phyloP scores from a whole-genome alignment of 371 early-diverging fungal genomes.

The Parasitella parasitica region DNA sequence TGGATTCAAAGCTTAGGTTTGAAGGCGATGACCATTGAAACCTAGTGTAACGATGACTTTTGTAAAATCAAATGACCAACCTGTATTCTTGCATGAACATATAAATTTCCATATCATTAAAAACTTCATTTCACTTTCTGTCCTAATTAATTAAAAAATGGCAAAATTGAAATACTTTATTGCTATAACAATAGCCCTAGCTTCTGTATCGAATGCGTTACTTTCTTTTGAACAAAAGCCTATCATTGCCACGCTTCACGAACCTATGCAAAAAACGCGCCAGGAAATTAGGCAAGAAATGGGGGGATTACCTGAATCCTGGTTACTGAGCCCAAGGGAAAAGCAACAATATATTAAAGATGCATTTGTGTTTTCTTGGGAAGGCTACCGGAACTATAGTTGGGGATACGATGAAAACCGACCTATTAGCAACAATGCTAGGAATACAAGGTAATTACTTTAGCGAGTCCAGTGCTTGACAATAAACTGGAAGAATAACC shows the following conservation, averaged over 20 bases:
- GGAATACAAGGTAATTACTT: slow-evolving; percentile 50
- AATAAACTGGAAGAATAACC: too few relatives aligned
- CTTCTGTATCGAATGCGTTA: neutral
- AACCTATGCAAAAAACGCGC: neutral
- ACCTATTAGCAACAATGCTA: slow-evolving; percentile 41
- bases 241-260: neutral
- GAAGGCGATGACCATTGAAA: too few relatives aligned
- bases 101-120: too few relatives aligned
- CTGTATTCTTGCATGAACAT: too few relatives aligned
- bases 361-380: slow-evolving; percentile 70
- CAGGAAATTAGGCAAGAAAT: slow-evolving; percentile 10
- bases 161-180: neutral
- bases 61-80: too few relatives aligned
- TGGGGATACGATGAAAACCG: slow-evolving; percentile 64
- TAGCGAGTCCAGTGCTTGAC: neutral
- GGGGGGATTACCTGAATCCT: slow-evolving; percentile 27
- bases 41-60: too few relatives aligned
- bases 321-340: slow-evolving; percentile 23
- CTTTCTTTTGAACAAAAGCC: slow-evolving; percentile 9
- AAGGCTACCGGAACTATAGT: slow-evolving; percentile 66
- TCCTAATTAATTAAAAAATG: too few relatives aligned
- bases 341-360: slow-evolving; percentile 49
- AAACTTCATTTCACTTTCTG: too few relatives aligned
- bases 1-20: too few relatives aligned
- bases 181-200: neutral